These are phyloP conservation scores for Dioscorea cayenensis DNA, from an alignment of 116 monocot species.

Conservation along the genomic window DNA sequence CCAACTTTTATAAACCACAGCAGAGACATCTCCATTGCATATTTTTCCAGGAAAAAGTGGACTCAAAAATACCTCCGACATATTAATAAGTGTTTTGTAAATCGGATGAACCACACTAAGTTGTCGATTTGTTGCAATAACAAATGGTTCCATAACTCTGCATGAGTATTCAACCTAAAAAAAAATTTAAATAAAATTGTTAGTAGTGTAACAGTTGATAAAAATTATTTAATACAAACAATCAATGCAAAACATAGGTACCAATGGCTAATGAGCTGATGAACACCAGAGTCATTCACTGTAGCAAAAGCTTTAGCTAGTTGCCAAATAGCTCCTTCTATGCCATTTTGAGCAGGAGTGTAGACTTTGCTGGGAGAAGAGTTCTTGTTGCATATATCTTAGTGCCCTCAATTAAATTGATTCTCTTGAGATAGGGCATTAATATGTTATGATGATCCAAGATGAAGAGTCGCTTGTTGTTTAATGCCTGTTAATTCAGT, in stretches of 20 bases:
- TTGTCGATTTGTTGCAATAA: slow-evolving; percentile 77
- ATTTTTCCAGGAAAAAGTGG: slow-evolving; percentile 44
- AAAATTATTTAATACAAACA: too few relatives aligned
- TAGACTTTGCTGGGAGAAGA: slow-evolving; percentile 44
- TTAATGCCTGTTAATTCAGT: slow-evolving; percentile 37
- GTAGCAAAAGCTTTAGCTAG: slow-evolving; percentile 65
- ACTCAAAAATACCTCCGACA: slow-evolving; percentile 61
- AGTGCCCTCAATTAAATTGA: slow-evolving; percentile 32
- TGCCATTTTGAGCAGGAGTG: slow-evolving; percentile 39
- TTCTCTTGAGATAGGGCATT: slow-evolving; percentile 53
- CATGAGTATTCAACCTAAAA: slow-evolving; percentile 79
- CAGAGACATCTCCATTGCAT: slow-evolving; percentile 60
- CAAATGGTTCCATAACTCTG: slow-evolving; percentile 78
- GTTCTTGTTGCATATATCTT: slow-evolving; percentile 66
- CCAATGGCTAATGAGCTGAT: slow-evolving; percentile 83
- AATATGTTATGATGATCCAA: slow-evolving; percentile 62
- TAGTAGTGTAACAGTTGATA: too few relatives aligned
- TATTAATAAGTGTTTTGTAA: slow-evolving; percentile 64
- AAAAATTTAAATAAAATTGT: too few relatives aligned
- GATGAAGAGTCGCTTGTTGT: slow-evolving; percentile 55
- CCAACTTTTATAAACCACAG: slow-evolving; percentile 61
- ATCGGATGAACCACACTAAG: slow-evolving; percentile 79
- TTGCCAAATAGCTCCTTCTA: slow-evolving; percentile 45
- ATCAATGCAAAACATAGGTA: slow-evolving; percentile 1
- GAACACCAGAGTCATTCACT: slow-evolving; percentile 60